A percentile compares a stretch with the other conserved stretches of the same genome.
Evolutionary conservation across 2,329 filamentous ascomycete genomes (phyloP).

Genomic region (Zymoseptoria crescenta): DNA sequence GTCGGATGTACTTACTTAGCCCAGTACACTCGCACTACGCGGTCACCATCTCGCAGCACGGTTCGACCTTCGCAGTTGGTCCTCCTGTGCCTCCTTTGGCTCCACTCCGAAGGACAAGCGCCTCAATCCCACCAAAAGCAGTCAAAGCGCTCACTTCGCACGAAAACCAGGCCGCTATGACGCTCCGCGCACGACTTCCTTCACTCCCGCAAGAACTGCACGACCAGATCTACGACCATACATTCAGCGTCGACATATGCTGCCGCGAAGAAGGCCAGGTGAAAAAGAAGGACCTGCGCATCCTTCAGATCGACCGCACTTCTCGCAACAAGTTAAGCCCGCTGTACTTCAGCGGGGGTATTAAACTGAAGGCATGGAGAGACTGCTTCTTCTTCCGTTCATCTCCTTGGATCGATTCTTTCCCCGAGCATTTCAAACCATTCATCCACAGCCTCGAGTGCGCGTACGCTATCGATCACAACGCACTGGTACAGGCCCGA

Average conservation of each 20-base stretch:
- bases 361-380: background rate
- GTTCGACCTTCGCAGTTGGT: no score
- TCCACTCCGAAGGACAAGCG: no score
- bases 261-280: background rate
- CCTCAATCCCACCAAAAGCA: no score
- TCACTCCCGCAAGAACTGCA: background rate
- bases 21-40: no score
- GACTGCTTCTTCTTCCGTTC: no score
- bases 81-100: no score
- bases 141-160: no score
- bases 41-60: no score
- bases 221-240: background rate
- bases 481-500: no score
- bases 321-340: background rate
- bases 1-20: no score
- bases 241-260: background rate
- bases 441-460: background rate
- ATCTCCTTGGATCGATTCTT: background rate
- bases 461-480: no score
- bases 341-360: background rate
- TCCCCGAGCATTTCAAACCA: background rate
- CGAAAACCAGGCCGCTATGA: no score
- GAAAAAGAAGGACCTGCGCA: background rate
- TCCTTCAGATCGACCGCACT: background rate
- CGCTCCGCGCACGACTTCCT: background rate